Percentiles rank a stretch among this genome's conserved stretches.
Evolutionary conservation across 2,329 filamentous ascomycete species (phyloP).

Genomic region (Neonectria punicea): DNA sequence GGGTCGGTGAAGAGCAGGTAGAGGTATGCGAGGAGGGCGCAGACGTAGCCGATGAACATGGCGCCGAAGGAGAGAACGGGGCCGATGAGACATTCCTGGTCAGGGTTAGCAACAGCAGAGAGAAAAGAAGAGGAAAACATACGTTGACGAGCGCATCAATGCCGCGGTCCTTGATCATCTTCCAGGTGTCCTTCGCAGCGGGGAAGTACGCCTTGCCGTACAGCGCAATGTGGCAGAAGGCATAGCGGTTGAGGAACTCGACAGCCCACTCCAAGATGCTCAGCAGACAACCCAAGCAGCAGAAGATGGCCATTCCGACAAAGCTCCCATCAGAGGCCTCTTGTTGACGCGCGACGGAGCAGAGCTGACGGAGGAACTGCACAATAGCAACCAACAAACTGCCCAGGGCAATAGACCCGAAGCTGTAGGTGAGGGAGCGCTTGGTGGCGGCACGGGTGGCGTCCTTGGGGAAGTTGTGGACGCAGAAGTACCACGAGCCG

Average conservation of each 20-base stretch:
- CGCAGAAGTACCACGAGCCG: constrained; percentile 91
- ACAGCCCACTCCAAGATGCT: constrained; percentile 85
- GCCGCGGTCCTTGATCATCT: constrained; percentile 90
- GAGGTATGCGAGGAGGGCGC: constrained; percentile 84
- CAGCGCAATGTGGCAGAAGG: constrained; percentile 90
- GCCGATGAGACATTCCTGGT: constrained; percentile 78
- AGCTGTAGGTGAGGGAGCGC: constrained; percentile 87
- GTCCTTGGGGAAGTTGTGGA: constrained; percentile 75
- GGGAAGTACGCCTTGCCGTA: constrained; percentile 90
- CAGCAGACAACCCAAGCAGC: constrained; percentile 81
- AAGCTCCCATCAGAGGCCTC: constrained; percentile 76
- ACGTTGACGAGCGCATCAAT: constrained; percentile 87
- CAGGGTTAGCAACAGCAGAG: constrained; percentile 28
- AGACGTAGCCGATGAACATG: constrained; percentile 85
- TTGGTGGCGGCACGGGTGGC: constrained; percentile 86
- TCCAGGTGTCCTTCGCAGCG: constrained; percentile 91
- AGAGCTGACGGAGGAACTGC: constrained; percentile 84
- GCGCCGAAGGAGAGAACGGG: constrained; percentile 81
- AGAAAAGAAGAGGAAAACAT: constrained; percentile 23
- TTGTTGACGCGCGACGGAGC: constrained; percentile 76
- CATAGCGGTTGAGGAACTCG: constrained; percentile 90
- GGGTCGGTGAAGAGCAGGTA: constrained; percentile 87
- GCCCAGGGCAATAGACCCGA: constrained; percentile 89
- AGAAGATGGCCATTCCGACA: constrained; percentile 73
- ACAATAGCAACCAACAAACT: constrained; percentile 88